A percentile compares a stretch with the other conserved stretches of the same genome.
These are phyloP conservation scores for Pythium brachiatum DNA, from an alignment of 352 stramenopile genomes.

Conservation along the genomic window DNA sequence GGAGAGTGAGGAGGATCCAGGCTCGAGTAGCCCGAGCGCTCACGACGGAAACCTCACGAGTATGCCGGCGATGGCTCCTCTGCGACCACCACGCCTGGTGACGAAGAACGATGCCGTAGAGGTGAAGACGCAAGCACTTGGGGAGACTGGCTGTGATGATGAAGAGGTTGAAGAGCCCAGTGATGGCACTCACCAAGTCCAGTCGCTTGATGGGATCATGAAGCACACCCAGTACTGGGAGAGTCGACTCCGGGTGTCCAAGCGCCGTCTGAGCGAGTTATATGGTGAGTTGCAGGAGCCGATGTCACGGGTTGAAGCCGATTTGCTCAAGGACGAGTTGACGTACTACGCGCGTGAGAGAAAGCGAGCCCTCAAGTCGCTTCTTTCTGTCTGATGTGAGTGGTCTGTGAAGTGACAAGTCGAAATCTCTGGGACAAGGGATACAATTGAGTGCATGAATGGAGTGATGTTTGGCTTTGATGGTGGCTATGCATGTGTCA, in stretches of 20 bases:
- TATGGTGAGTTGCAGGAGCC: constrained; percentile 2
- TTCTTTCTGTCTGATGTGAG: background rate
- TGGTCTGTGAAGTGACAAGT: background rate
- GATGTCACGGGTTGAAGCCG: background rate
- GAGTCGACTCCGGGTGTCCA: constrained; percentile 11
- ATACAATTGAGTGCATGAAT: background rate
- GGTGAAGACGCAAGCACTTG: too few species aligned
- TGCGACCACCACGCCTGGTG: too few species aligned
- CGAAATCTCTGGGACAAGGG: background rate
- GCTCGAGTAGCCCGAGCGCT: too few species aligned
- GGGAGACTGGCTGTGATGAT: too few species aligned
- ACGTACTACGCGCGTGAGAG: constrained; percentile 17
- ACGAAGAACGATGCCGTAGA: too few species aligned
- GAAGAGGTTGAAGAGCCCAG: background rate
- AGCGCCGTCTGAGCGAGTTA: constrained; percentile 18
- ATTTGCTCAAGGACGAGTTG: constrained; percentile 15
- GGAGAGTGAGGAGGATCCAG: too few species aligned
- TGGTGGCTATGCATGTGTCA: too few species aligned
- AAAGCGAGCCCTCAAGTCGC: constrained; percentile 11
- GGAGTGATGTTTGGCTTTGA: background rate
- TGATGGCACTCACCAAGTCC: background rate
- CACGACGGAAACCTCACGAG: too few species aligned
- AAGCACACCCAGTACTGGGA: constrained; percentile 23
- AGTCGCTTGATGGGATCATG: background rate
- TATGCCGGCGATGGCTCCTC: too few species aligned